Base-by-base conservation (phyloP, 2,329 filamentous ascomycete species). In the Calonectria hawksworthii region DNA sequence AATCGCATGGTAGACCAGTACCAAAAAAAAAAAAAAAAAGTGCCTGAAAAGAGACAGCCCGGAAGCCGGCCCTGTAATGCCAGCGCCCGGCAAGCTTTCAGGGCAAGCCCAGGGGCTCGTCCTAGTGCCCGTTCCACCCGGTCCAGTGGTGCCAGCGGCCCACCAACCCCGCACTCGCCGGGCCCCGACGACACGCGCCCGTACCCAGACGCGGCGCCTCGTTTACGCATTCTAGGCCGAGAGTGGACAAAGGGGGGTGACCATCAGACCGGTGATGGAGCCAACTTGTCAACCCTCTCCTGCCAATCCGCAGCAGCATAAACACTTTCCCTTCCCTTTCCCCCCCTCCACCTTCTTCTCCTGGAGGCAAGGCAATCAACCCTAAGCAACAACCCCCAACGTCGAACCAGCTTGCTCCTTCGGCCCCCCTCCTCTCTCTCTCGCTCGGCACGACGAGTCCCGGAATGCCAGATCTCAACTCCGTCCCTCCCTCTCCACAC, bases 381-480 rank as follows among this genome's bases (percentile, higher is more conserved):
- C 26, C 14, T 26, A 64, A 18, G 41, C 41, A 44, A n/a, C 41
- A 41, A 18, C 38, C 36, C 4, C 34, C 14, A 41, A 41, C 38
- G 16, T n/a, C 41, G 18, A 10, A 18, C 41, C 18, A n/a, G 26
- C 38, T 14, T 32, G 68, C 80, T 72, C 66, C 38, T 13, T 9
- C 34, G 64, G 18, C 32, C 52, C n/a, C 41, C 4, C 38, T 16
- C 38, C 36, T 18, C 4, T 18, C 14, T 44, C 41, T 9, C 41
- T 44, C 18, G 6, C 16, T 26, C 34, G 18, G 21, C 44, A 11
- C n/a, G 44, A 47, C 47, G 26, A 38, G n/a, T 47, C 59, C 14
- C 79, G 76, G 79, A 65, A 91, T 90, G 89, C 89, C 89, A 30
- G 90, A 91, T 77, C 87, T 91, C 77, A 91, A 92, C 84, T 88